Evolutionary conservation across 148 eudicot species (phyloP), one percentile per base, ranked within the genome.

Genomic region (Tetragonia tetragonoides): DNA sequence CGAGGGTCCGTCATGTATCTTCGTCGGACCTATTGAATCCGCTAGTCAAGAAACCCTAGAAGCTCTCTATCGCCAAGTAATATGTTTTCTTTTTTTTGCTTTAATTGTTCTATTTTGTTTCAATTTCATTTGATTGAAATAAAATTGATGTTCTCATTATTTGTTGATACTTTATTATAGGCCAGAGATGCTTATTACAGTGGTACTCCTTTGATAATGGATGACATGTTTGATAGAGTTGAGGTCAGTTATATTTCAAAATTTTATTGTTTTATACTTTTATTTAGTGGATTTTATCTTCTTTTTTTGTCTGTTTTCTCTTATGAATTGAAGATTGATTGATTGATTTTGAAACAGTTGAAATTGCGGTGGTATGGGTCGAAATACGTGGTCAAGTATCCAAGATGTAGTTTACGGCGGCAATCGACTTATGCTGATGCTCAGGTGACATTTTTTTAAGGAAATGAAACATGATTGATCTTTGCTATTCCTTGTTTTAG

Each of bases 191-290:
- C 98, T 28, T 95, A 95, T 85, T 92, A 95, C 70, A 89, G 91
- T 83, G 98, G 97, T 39, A 86, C 81, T 34, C 97, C 98, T 10
- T 85, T 95, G 89, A 95, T 95, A 64, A 79, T 95, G 70, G 98
- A 95, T 85, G 97, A 92, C 73, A 95, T 92, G 98, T 95, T 95
- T 86, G 98, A 95, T 68, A 89, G 90, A 89, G 89, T 95, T 53
- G 97, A 95, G 91, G 98, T 94, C 75, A 84, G 47, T 77, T 38
- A 3, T 20, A 59, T 34, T 8, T 40, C 56, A 20, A 39, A 51
- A n/a, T n/a, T n/a, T n/a, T n/a, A n/a, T n/a, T n/a, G n/a, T n/a
- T 38, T 15, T n/a, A 4, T 34, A 28, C 0, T 11, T 38, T 72
- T 69, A 2, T 7, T 49, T n/a, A n/a, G n/a, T n/a, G n/a, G n/a